Evolutionary conservation across 805 yeast genomes (phyloP).

Genomic region (Wickerhamiella qilinensis): DNA sequence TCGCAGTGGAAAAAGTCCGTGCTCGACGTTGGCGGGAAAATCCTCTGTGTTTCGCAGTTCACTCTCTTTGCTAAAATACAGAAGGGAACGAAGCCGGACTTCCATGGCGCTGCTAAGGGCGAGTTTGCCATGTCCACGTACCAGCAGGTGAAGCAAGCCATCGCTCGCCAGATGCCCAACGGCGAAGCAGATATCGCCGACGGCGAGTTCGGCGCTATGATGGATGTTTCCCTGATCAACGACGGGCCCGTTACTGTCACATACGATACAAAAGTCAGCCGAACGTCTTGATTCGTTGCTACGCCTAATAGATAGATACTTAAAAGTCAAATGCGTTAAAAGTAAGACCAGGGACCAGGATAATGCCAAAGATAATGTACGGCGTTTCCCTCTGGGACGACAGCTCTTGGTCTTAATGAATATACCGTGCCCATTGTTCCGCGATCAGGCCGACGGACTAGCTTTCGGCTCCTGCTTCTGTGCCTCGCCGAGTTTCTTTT

Average conservation of each 20-base stretch:
- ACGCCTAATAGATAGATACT: too few species aligned
- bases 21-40: constrained; percentile 50
- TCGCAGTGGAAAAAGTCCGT: constrained; percentile 65
- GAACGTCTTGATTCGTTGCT: not conserved
- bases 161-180: constrained; percentile 17
- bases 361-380: too few species aligned
- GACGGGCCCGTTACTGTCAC: constrained; percentile 90
- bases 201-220: constrained; percentile 93
- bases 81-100: constrained; percentile 91
- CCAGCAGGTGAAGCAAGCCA: constrained; percentile 25
- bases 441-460: not conserved
- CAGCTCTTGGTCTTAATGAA: too few species aligned
- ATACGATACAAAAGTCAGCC: constrained; percentile 40
- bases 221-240: constrained; percentile 77
- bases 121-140: constrained; percentile 34
- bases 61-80: constrained; percentile 72
- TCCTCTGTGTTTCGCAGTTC: constrained; percentile 82
- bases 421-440: too few species aligned
- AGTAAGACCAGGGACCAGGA: too few species aligned
- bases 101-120: constrained; percentile 84
- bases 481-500: constrained; percentile 8
- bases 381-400: too few species aligned
- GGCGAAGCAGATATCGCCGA: constrained; percentile 59
- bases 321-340: too few species aligned
- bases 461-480: constrained; percentile 5